Evolutionary conservation across 2,329 filamentous ascomycete genomes (phyloP).

Genomic region (Apiospora marii): DNA sequence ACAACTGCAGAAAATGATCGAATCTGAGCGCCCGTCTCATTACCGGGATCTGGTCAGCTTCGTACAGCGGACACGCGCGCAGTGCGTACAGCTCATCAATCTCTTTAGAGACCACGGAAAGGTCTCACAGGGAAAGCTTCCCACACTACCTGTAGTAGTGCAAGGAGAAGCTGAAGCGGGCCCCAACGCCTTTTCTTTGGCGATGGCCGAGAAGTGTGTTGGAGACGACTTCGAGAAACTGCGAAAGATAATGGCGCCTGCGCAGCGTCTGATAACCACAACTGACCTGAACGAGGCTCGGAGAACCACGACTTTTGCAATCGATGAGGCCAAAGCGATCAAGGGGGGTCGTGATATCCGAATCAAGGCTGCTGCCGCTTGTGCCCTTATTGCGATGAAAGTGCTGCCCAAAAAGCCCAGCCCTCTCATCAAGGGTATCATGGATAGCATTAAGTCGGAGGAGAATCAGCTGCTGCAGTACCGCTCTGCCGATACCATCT

Average conservation of each 20-base stretch:
- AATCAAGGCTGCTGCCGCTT: constrained; percentile 85
- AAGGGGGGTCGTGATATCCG: constrained; percentile 87
- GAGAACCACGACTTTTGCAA: constrained; percentile 71
- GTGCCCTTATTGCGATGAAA: constrained; percentile 86
- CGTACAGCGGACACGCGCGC: constrained; percentile 86
- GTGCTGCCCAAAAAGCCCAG: constrained; percentile 93
- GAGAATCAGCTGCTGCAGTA: constrained; percentile 89
- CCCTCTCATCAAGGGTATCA: constrained; percentile 91
- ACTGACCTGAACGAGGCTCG: constrained; percentile 82
- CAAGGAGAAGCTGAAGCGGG: constrained; percentile 93
- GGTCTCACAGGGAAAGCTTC: constrained; percentile 76
- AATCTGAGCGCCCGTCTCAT: constrained; percentile 79
- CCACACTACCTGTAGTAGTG: constrained; percentile 85
- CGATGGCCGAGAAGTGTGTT: constrained; percentile 87
- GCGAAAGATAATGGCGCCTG: constrained; percentile 87
- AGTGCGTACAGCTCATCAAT: constrained; percentile 89
- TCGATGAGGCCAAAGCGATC: constrained; percentile 79
- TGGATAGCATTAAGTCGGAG: constrained; percentile 97
- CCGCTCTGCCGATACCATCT: constrained; percentile 85
- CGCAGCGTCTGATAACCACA: constrained; percentile 83
- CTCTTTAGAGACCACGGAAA: constrained; percentile 92
- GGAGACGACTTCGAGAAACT: constrained; percentile 85
- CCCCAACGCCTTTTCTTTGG: constrained; percentile 88
- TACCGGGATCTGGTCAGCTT: constrained; percentile 93
- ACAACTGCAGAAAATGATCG: constrained; percentile 77